Evolutionary conservation across 495 filamentous ascomycete genomes (phyloP), one percentile per base, ranked within the genome.

Genomic region (Umbilicaria muhlenbergii): DNA sequence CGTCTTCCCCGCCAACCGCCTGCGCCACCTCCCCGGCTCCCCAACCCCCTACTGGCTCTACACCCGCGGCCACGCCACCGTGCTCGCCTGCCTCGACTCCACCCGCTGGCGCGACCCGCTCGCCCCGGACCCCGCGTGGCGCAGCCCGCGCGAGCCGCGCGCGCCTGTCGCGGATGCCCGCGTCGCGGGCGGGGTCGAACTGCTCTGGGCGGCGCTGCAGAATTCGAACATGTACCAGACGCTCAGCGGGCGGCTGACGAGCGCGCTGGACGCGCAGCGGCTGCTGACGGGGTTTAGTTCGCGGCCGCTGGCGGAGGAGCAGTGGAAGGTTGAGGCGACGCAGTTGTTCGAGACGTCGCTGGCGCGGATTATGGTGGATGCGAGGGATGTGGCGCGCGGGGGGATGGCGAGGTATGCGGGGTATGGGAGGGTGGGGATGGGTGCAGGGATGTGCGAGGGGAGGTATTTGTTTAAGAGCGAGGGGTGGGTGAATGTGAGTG

Each of bases 161-260:
- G 38, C 6, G 48, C 37, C 11, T 51, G 47, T 18, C 53, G 46
- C 19, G 2, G 19, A 21, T 21, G 2, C 19, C 2, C 19, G 19
- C 19, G 19, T 21, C 19, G 2, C 2, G 19, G 19, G 19, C 19
- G 19, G 19, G 19, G 5, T 21, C 19, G 2, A 2, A 46, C 33
- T 57, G 12, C 49, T 55, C 49, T 46, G 49, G 16, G 42, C 18
- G 14, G 39, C 54, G 12, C 35, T 57, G 2, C 18, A 19, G 31
- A 45, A 50, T n/a, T 53, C 54, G 2, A 48, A 55, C 21, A 53
- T 17, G 15, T 56, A 48, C 42, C 44, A 57, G 36, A 53, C 54
- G 1, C 47, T 57, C 37, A 51, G 44, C 36, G 41, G 39, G 31
- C 50, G 53, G 5, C 39, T 55, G 5, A 53, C 53, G 1, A 41